These are phyloP conservation scores for Microsporum canis DNA, from an alignment of 2,329 filamentous ascomycete genomes.

Conservation along the genomic window DNA sequence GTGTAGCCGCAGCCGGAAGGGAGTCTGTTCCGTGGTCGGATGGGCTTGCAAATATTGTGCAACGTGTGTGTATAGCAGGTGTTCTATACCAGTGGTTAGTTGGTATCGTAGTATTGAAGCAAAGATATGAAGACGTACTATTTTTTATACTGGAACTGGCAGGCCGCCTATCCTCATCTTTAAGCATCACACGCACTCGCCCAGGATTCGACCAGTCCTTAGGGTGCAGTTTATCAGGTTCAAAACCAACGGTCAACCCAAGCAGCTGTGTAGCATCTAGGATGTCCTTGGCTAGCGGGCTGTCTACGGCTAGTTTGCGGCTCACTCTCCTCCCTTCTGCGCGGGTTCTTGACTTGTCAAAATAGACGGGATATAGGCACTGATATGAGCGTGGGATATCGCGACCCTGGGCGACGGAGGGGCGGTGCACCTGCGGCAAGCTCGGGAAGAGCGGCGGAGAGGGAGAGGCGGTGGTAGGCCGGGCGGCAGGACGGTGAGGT, in stretches of 20 bases:
- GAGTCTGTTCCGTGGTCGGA: constrained; percentile 62
- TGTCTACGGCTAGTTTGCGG: constrained; percentile 59
- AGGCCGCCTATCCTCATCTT: constrained; percentile 40
- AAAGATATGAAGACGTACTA: constrained; percentile 37
- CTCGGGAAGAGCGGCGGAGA: constrained; percentile 34
- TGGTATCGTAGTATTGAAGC: background rate
- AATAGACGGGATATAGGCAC: constrained; percentile 92
- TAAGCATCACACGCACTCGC: constrained; percentile 67
- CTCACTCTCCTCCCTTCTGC: constrained; percentile 72
- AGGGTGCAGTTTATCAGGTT: constrained; percentile 84
- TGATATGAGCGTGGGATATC: constrained; percentile 63
- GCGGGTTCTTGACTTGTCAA: constrained; percentile 57
- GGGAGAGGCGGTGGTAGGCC: constrained; percentile 29
- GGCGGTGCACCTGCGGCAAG: constrained; percentile 23
- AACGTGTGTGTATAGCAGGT: constrained; percentile 76
- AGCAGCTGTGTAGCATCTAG: constrained; percentile 70
- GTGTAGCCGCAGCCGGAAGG: constrained; percentile 60
- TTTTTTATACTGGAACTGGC: constrained; percentile 49
- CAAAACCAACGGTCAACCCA: constrained; percentile 55
- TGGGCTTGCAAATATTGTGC: constrained; percentile 63
- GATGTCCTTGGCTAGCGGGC: constrained; percentile 82
- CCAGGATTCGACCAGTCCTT: constrained; percentile 98
- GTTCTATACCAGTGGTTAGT: constrained; percentile 40
- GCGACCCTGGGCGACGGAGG: constrained; percentile 25
- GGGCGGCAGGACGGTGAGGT: background rate